These are phyloP conservation scores for Atkinsonella texensis DNA, from an alignment of 2,329 filamentous ascomycete genomes.

Conservation along the genomic window DNA sequence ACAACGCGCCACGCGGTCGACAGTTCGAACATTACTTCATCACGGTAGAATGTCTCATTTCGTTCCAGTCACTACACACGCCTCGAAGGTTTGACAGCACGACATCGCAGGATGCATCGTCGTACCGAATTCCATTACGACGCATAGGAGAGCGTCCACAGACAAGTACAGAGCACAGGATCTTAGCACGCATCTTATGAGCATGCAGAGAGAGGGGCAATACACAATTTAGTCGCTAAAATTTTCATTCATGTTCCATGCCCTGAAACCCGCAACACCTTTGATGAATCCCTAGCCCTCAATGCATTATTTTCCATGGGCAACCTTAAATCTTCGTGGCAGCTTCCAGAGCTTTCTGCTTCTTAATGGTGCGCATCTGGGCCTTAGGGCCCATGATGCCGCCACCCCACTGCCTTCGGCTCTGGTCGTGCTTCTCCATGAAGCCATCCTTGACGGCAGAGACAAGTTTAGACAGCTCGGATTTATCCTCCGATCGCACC, in stretches of 20 bases:
- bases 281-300: slow-evolving; percentile 22
- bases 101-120: too few relatives aligned
- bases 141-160: too few relatives aligned
- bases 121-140: too few relatives aligned
- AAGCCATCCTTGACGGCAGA: slow-evolving; percentile 97
- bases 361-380: slow-evolving; percentile 64
- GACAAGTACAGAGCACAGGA: too few relatives aligned
- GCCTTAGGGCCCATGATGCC: slow-evolving; percentile 99
- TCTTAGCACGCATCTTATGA: neutral
- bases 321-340: slow-evolving; percentile 89
- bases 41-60: too few relatives aligned
- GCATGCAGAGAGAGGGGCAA: slow-evolving; percentile 8
- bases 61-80: too few relatives aligned
- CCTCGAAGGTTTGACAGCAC: too few relatives aligned
- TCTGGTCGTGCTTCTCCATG: slow-evolving; percentile 87
- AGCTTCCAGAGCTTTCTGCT: slow-evolving; percentile 83
- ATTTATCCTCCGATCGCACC: slow-evolving; percentile 97
- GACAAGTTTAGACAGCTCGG: slow-evolving; percentile 92
- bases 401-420: slow-evolving; percentile 93
- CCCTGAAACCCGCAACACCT: slow-evolving; percentile 29
- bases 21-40: too few relatives aligned
- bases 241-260: slow-evolving; percentile 30
- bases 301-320: slow-evolving; percentile 26
- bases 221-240: slow-evolving; percentile 20
- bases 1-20: too few relatives aligned